These are phyloP conservation scores for Colletotrichum spaethianum DNA, from an alignment of 2,329 filamentous ascomycete genomes.

Conservation along the genomic window DNA sequence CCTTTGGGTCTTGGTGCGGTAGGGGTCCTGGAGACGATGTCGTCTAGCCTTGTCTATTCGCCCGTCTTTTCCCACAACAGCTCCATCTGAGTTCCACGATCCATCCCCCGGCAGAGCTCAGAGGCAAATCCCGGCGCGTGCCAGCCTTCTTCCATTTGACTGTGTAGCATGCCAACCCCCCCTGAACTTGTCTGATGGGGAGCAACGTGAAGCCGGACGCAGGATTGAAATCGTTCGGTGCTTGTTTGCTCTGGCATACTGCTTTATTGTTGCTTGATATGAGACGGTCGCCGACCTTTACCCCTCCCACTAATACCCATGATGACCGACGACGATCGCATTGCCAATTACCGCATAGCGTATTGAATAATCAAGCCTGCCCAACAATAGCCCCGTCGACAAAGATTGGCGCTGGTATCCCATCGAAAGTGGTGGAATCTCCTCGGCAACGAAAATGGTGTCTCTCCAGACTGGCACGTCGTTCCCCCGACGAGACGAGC, in stretches of 20 bases:
- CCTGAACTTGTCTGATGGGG: not conserved
- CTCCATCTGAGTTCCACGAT: not conserved
- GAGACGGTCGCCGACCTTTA: not conserved
- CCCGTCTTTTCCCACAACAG: not conserved
- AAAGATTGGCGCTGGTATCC: not conserved
- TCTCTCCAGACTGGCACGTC: conserved; percentile 6
- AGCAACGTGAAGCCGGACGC: not conserved
- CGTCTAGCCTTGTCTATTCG: not conserved
- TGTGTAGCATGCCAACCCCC: not conserved
- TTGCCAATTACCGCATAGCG: not conserved
- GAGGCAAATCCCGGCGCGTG: not conserved
- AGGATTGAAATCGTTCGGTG: not conserved
- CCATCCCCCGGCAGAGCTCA: not conserved
- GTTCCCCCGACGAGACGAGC: conserved; percentile 3
- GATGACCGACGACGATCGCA: not conserved
- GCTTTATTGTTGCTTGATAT: not conserved
- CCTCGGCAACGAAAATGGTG: conserved; percentile 12
- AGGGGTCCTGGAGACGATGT: not conserved
- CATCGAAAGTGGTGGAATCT: conserved; percentile 28
- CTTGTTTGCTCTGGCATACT: not conserved
- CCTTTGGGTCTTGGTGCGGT: not conserved
- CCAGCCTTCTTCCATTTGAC: not conserved
- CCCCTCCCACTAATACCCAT: not conserved
- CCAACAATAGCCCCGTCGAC: not conserved
- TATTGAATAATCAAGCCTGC: not conserved